phyloP scores from a whole-genome alignment of 495 filamentous ascomycete genomes.

The Neurospora intermedia region DNA sequence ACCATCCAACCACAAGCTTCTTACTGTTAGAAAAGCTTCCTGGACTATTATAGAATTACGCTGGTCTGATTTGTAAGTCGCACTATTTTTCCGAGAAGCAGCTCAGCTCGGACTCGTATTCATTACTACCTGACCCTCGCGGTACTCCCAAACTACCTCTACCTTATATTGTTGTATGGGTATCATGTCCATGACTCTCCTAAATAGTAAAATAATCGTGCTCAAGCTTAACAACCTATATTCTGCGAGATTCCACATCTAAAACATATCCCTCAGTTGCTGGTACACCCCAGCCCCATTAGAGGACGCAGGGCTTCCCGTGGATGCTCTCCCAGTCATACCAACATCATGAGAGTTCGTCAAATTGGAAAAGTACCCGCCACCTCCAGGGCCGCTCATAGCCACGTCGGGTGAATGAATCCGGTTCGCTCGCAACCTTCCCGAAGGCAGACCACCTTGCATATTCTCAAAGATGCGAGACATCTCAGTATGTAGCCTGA shows the following conservation, averaged over 20 bases:
- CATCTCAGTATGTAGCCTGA: conserved; percentile 36
- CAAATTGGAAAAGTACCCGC: background rate
- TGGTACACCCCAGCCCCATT: conserved; percentile 16
- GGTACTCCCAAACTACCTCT: background rate
- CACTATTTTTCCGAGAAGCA: background rate
- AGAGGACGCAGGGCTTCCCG: background rate
- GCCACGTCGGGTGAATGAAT: conserved; percentile 1
- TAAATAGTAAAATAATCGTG: background rate
- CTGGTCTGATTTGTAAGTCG: background rate
- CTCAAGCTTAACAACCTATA: background rate
- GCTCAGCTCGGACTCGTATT: background rate
- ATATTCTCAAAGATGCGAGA: conserved; percentile 30
- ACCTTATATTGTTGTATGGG: background rate
- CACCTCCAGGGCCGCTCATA: background rate
- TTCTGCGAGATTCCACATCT: background rate
- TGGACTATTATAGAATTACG: background rate
- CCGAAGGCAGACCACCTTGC: conserved; percentile 1
- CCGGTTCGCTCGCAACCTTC: conserved; percentile 20
- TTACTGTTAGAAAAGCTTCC: background rate
- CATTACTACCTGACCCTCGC: background rate
- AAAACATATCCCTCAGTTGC: conserved; percentile 25
- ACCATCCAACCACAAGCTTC: background rate
- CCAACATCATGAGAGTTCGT: background rate
- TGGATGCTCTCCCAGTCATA: background rate
- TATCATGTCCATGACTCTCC: background rate